Evolutionary conservation across 2,329 filamentous ascomycete species (phyloP), one percentile per base, ranked within the genome.

Genomic region (Arthrobotrys iridis): DNA sequence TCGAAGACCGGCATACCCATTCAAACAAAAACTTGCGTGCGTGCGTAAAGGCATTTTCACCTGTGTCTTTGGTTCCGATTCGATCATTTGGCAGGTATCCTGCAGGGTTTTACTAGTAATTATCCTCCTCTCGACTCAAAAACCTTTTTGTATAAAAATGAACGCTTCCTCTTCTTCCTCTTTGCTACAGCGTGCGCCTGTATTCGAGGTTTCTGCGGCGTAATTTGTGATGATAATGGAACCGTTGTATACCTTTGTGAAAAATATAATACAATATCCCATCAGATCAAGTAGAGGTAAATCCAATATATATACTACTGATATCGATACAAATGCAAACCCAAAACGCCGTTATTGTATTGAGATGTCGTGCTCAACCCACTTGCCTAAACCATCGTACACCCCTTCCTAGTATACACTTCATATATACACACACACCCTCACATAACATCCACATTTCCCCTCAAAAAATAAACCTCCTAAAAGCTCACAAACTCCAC

Each of bases 361-460:
- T 66, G 62, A 66, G 62, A 57, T 7, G 26, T 66, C 33, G 30
- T 33, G 24, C 10, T 45, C 2, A 24, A 28, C n/a, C 20, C 22
- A 37, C 24, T n/a, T 30, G n/a, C 30, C 1, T 15, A 24, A 20
- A 50, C 30, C 37, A 55, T 55, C 50, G 50, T 55, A 55, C 50
- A 55, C 28, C 5, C 8, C 18, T 22, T 43, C 18, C 4, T 63
- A 63, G 22, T 41, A 45, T 66, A 66, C 62, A 59, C n/a, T n/a
- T 6, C 24, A 59, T 67, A 67, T 67, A 48, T 59, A 67, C 50
- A 67, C 18, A 57, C n/a, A 26, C 35, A 4, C 43, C n/a, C 59
- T 8, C 8, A 1, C 8, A 13, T 20, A 45, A 52, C 22, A 28
- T 18, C 3, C 28, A 7, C 22, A 13, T n/a, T n/a, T 20, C 22